These are phyloP conservation scores for Russula sp. DNA, from an alignment of 768 basidiomycete genomes.

Conservation along the genomic window DNA sequence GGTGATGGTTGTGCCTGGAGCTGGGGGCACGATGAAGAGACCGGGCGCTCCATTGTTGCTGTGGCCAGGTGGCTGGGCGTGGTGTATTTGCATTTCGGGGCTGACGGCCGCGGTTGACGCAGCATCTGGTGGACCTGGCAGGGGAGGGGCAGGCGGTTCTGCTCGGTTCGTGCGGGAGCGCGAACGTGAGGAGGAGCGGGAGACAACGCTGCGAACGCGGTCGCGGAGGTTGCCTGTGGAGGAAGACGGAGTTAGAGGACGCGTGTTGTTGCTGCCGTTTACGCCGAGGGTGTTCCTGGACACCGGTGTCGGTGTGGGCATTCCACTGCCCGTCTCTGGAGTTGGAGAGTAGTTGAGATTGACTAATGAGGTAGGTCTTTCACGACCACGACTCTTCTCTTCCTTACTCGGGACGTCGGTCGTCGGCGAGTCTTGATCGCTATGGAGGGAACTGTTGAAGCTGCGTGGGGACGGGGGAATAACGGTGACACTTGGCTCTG, in stretches of 20 bases:
- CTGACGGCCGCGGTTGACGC: neutral
- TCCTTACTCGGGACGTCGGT: neutral
- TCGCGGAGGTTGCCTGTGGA: conserved; percentile 28
- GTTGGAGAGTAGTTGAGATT: conserved; percentile 20
- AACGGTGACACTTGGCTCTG: conserved; percentile 36
- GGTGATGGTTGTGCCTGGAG: conserved; percentile 50
- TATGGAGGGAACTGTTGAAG: conserved; percentile 29
- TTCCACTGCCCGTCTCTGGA: conserved; percentile 9
- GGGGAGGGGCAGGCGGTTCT: conserved; percentile 1
- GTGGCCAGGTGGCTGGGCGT: neutral
- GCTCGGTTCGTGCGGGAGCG: conserved; percentile 8
- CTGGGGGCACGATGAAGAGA: conserved; percentile 37
- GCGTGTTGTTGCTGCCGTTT: neutral
- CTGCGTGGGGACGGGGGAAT: conserved; percentile 38
- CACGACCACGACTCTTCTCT: conserved; percentile 26
- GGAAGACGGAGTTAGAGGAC: conserved; percentile 24
- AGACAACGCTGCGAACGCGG: conserved; percentile 25
- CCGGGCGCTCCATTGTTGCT: conserved; percentile 20
- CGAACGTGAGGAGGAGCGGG: conserved; percentile 25
- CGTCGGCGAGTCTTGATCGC: conserved; percentile 24
- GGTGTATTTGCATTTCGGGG: neutral
- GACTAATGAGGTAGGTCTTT: conserved; percentile 20
- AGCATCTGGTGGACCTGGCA: neutral
- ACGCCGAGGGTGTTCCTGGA: conserved; percentile 9
- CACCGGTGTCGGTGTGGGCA: conserved; percentile 26